A percentile compares a stretch with the other conserved stretches of the same genome.
phyloP scores from a whole-genome alignment of 305 asterid species.

The Rubia tinctorum region DNA sequence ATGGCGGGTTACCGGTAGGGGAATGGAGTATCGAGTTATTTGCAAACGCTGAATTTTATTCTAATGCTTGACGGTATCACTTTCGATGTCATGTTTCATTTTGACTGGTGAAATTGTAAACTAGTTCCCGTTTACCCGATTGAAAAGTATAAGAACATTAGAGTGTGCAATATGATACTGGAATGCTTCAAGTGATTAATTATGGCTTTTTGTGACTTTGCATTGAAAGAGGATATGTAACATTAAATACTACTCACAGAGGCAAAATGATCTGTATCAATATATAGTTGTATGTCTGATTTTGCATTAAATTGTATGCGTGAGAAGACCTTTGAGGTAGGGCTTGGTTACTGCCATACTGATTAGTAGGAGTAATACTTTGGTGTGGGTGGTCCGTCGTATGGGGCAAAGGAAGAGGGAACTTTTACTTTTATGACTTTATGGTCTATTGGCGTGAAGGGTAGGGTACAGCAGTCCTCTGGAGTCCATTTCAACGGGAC shows the following conservation, averaged over 20 bases:
- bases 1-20: constrained; percentile 5
- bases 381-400: constrained; percentile 4
- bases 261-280: background rate
- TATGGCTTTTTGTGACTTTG: too few species aligned
- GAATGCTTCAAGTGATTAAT: background rate
- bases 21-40: constrained; percentile 15
- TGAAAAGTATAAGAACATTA: background rate
- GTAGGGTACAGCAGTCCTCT: too few species aligned
- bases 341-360: background rate
- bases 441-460: background rate
- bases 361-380: too few species aligned
- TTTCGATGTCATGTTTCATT: background rate
- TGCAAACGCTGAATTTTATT: background rate
- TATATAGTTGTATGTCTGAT: too few species aligned
- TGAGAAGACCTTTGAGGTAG: background rate
- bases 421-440: background rate
- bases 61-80: constrained; percentile 9
- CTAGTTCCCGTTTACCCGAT: background rate
- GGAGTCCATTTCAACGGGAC: too few species aligned
- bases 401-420: background rate
- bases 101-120: constrained; percentile 8
- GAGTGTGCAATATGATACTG: constrained; percentile 10
- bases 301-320: background rate
- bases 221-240: background rate
- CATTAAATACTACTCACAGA: background rate